Percentiles rank a stretch among this genome's conserved stretches.
phyloP scores from a whole-genome alignment of 192 early-diverging fungal species.

The Backusella psychrophila region DNA sequence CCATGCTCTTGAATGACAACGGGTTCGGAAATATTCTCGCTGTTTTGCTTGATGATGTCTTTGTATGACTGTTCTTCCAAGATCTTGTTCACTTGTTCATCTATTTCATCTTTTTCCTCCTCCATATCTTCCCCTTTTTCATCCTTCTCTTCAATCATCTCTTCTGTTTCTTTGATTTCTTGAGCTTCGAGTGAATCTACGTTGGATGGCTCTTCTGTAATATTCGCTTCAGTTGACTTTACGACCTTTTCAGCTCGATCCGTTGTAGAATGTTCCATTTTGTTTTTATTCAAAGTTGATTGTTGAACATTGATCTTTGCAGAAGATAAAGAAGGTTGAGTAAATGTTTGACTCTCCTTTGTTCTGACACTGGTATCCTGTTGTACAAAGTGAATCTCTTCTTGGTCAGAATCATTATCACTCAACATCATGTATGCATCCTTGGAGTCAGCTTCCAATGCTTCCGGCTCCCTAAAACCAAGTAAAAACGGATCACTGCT shows the following conservation, averaged over 20 bases:
- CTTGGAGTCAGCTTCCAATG: neutral
- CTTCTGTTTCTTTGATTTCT: neutral
- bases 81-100: neutral
- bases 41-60: neutral
- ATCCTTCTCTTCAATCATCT: neutral
- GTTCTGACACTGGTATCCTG: neutral
- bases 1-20: neutral
- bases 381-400: conserved; percentile 5
- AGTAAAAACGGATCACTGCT: neutral
- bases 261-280: neutral
- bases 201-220: neutral
- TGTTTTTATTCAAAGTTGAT: neutral
- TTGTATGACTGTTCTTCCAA: neutral
- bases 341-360: neutral
- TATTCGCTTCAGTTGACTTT: neutral
- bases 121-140: neutral
- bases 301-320: neutral
- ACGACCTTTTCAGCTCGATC: neutral
- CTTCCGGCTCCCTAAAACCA: neutral
- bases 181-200: neutral
- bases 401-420: conserved; percentile 15
- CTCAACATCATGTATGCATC: neutral
- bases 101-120: neutral
- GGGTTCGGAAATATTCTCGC: neutral
- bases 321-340: neutral